Base-by-base conservation (phyloP, 2,329 filamentous ascomycete species). In the Claviceps sp. region DNA sequence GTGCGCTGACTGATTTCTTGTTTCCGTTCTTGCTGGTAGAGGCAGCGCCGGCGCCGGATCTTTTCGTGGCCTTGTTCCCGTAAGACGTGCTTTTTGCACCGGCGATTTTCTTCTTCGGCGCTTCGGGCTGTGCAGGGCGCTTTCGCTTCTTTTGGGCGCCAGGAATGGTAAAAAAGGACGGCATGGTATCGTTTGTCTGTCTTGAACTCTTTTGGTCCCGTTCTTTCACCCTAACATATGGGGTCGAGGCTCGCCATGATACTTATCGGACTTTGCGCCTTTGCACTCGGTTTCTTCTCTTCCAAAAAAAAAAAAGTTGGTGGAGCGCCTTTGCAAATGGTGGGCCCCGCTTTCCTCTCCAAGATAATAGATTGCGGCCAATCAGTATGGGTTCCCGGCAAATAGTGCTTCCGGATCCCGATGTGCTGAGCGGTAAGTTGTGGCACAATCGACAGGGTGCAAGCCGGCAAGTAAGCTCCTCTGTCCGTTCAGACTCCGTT, bases 141-240 rank as follows among this genome's bases (percentile, higher is more conserved):
- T 97, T 97, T 61, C 93, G 78, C 77, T 97, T 97, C 72, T 87
- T 88, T 64, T 91, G 85, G 49, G 86, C 85, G 42, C 86, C 85
- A 5, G 93, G 89, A 40, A 85, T 74, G 49, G 90, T 95, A 71
- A 98, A 98, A 71, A 97, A 98, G 40, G 90, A 95, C 62, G 91
- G 95, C 90, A 95, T 94, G 58, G 58, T 34, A 34, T 72, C 59
- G 61, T 47, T 47, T 47, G 36, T 38, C 53, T 44, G 16, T 22
- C 58, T 60, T 56, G 59, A 17, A n/a, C n/a, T 47, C 4, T 47
- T 37, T 53, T 44, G 29, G 14, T 45, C 22, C 8, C 29, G 14
- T 47, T 37, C 45, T 47, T 22, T 39, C 42, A 38, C 49, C 49
- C 13, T 45, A 43, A 22, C 13, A 17, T 45, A 37, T 38, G 16